Evolutionary conservation across 352 stramenopile genomes (phyloP).

Genomic region (Thalassiosira sp.): DNA sequence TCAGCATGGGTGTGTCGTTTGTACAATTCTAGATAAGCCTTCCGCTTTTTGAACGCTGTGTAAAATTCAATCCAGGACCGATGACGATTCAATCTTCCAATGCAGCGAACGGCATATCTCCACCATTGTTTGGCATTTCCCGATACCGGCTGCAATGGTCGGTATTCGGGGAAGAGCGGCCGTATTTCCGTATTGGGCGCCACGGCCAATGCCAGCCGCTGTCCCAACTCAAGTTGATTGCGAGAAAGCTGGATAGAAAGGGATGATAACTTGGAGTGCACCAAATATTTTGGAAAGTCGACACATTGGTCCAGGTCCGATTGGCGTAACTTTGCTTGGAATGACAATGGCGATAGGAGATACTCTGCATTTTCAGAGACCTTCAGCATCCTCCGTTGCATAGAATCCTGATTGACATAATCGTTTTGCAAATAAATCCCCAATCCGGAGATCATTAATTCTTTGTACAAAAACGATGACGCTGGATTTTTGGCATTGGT

Average conservation of each 20-base stretch:
- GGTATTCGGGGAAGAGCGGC: slow-evolving; percentile 83
- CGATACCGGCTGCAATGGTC: slow-evolving; percentile 46
- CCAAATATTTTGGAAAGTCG: slow-evolving; percentile 80
- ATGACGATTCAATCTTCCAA: slow-evolving; percentile 76
- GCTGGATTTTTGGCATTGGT: slow-evolving; percentile 34
- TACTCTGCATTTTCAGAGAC: slow-evolving; percentile 48
- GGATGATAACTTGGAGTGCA: slow-evolving; percentile 73
- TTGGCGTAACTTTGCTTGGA: slow-evolving; percentile 75
- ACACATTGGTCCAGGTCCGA: slow-evolving; percentile 70
- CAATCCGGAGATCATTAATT: slow-evolving; percentile 71
- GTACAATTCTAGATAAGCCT: slow-evolving; percentile 79
- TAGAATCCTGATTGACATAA: slow-evolving; percentile 9
- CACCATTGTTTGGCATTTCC: slow-evolving; percentile 75
- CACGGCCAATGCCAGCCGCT: slow-evolving; percentile 58
- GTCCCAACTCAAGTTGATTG: slow-evolving; percentile 76
- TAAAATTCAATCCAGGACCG: slow-evolving; percentile 80
- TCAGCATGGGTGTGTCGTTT: slow-evolving; percentile 64
- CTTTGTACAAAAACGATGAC: slow-evolving; percentile 76
- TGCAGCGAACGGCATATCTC: slow-evolving; percentile 77
- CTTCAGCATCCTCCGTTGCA: slow-evolving; percentile 13
- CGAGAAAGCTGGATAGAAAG: slow-evolving; percentile 69
- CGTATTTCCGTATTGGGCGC: slow-evolving; percentile 30
- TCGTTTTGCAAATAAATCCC: slow-evolving; percentile 80
- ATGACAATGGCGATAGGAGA: slow-evolving; percentile 74
- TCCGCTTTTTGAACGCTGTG: slow-evolving; percentile 72